A percentile compares a stretch with the other conserved stretches of the same genome.
phyloP scores from a whole-genome alignment of 305 asterid genomes.

The Fraxinus xanthoxyloides region DNA sequence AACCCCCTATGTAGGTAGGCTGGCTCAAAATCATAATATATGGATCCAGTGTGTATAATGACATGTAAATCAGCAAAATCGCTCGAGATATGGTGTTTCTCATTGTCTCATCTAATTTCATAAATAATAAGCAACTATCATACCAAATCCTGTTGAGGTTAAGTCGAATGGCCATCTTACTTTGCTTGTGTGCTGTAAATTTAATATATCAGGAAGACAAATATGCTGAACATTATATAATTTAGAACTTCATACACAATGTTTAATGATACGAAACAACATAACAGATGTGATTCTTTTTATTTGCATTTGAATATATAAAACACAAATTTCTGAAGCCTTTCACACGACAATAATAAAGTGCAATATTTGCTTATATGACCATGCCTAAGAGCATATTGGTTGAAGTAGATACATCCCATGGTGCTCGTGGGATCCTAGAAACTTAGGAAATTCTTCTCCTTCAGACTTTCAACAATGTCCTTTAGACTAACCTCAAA shows the following conservation, averaged over 20 bases:
- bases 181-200: not conserved
- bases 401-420: not conserved
- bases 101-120: not conserved
- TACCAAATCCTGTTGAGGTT: not conserved
- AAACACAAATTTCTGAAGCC: not conserved
- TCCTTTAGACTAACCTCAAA: conserved; percentile 44
- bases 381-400: not conserved
- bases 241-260: not conserved
- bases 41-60: not conserved
- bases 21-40: not conserved
- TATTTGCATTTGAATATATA: not conserved
- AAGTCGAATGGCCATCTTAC: not conserved
- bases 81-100: not conserved
- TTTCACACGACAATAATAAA: not conserved
- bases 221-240: not conserved
- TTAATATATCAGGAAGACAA: not conserved
- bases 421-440: not conserved
- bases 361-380: not conserved
- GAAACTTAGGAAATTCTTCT: conserved; percentile 27
- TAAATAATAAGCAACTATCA: not conserved
- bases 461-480: conserved; percentile 33
- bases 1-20: not conserved
- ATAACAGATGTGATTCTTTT: not conserved
- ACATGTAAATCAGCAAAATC: not conserved
- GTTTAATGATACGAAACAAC: not conserved